Conservation (phyloP, 2,329 filamentous ascomycete species). For the Botrytis hyacinthi region DNA sequence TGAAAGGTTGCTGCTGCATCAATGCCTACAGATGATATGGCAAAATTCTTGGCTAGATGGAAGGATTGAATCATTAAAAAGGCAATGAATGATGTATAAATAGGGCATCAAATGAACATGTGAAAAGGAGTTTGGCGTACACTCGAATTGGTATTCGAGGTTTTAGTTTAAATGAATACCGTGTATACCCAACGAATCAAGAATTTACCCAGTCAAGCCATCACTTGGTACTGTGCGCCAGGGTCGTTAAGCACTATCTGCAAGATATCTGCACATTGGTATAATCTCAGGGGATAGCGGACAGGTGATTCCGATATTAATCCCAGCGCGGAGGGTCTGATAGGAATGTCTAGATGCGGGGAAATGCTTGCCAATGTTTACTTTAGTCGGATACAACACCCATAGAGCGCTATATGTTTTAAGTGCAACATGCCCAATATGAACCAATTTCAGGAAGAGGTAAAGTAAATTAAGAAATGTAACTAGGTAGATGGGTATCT, state of each 20-base stretch:
- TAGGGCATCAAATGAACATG: conserved; percentile 3
- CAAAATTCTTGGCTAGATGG: conserved; percentile 41
- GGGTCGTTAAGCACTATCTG: neutral
- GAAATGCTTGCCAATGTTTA: conserved; percentile 12
- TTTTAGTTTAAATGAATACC: conserved; percentile 16
- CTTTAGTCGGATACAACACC: neutral
- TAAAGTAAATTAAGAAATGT: neutral
- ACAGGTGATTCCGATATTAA: conserved; percentile 6
- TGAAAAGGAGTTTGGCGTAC: conserved; percentile 18
- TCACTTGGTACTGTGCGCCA: neutral
- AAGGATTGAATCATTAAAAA: conserved; percentile 36
- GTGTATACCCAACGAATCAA: conserved; percentile 21
- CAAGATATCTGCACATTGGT: conserved; percentile 9
- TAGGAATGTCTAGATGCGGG: conserved; percentile 12
- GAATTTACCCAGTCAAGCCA: conserved; percentile 12
- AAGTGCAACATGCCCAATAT: neutral
- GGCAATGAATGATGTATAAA: neutral
- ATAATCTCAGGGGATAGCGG: conserved; percentile 7
- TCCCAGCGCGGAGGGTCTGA: neutral
- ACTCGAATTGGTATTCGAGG: conserved; percentile 10
- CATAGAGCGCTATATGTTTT: neutral
- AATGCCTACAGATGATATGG: conserved; percentile 40
- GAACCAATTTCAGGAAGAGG: neutral
- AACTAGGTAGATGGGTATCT: neutral
- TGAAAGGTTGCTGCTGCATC: conserved; percentile 34